A percentile compares a stretch with the other conserved stretches of the same genome.
These are phyloP conservation scores for Rutstroemia sp. DNA, from an alignment of 2,329 filamentous ascomycete genomes.

Conservation along the genomic window DNA sequence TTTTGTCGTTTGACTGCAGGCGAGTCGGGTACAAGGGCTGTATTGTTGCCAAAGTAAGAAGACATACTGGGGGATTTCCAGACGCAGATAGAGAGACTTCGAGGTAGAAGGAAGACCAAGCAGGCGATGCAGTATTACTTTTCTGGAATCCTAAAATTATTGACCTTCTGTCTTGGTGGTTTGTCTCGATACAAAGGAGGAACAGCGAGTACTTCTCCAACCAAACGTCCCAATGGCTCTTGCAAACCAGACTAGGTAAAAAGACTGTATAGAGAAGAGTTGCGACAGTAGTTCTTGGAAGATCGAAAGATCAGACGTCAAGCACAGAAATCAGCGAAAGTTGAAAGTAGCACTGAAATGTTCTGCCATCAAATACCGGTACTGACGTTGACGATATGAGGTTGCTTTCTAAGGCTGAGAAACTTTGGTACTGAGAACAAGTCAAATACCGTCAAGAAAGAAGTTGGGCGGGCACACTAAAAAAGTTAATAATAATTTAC, in stretches of 20 bases:
- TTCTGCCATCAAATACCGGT: no score
- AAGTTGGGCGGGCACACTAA: no score
- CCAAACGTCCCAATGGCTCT: no score
- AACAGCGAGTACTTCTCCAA: not conserved
- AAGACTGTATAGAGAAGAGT: not conserved
- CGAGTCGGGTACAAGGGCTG: constrained; percentile 15
- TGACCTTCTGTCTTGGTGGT: not conserved
- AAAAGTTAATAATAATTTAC: no score
- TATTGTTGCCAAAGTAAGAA: constrained; percentile 10
- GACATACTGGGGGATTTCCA: constrained; percentile 14
- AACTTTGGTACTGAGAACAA: no score
- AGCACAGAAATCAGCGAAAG: no score
- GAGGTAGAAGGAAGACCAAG: not conserved
- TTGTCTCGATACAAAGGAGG: not conserved
- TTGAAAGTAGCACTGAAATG: no score
- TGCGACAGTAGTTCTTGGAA: not conserved
- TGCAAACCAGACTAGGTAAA: not conserved
- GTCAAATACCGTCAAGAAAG: no score
- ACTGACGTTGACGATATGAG: no score
- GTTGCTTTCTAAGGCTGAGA: no score
- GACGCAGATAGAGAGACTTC: not conserved
- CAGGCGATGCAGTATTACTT: not conserved
- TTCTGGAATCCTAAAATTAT: not conserved
- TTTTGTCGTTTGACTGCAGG: constrained; percentile 29
- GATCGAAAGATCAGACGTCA: no score